A percentile compares a stretch with the other conserved stretches of the same genome.
phyloP scores from a whole-genome alignment of 306 rosid genomes.

The Cucumis melo region DNA sequence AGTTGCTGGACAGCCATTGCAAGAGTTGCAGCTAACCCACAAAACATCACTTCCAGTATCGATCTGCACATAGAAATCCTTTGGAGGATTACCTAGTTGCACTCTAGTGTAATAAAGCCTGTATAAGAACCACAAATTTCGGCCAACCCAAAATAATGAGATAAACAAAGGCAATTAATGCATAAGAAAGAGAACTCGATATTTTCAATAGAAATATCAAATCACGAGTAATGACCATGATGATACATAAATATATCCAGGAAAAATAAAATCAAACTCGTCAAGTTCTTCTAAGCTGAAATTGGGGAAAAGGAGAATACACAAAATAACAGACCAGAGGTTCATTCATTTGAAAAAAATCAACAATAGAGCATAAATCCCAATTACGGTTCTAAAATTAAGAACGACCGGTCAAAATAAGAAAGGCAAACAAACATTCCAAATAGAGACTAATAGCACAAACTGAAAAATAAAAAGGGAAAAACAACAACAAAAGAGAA shows the following conservation, averaged over 20 bases:
- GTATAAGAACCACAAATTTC: slow-evolving; percentile 12
- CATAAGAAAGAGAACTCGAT: background rate
- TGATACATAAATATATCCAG: background rate
- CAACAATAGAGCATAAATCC: background rate
- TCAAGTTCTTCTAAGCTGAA: background rate
- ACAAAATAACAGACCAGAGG: background rate
- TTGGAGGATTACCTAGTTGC: slow-evolving; percentile 84
- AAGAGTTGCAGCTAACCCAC: slow-evolving; percentile 79
- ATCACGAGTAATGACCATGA: background rate
- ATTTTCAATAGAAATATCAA: background rate
- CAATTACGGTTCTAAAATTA: background rate
- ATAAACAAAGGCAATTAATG: background rate
- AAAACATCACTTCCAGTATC: slow-evolving; percentile 97
- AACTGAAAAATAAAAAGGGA: background rate
- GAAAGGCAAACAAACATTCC: background rate
- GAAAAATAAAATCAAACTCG: too few relatives aligned
- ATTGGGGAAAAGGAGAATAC: background rate
- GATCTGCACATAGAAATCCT: slow-evolving; percentile 78
- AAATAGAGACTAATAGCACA: background rate
- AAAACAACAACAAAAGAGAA: too few relatives aligned
- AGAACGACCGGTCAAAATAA: background rate
- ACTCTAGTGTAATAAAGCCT: slow-evolving; percentile 83
- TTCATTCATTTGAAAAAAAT: background rate
- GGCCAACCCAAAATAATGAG: background rate
- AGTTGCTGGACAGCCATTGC: slow-evolving; percentile 80